Base-by-base conservation (phyloP, 2,329 filamentous ascomycete species). In the Beauveria brongniartii region DNA sequence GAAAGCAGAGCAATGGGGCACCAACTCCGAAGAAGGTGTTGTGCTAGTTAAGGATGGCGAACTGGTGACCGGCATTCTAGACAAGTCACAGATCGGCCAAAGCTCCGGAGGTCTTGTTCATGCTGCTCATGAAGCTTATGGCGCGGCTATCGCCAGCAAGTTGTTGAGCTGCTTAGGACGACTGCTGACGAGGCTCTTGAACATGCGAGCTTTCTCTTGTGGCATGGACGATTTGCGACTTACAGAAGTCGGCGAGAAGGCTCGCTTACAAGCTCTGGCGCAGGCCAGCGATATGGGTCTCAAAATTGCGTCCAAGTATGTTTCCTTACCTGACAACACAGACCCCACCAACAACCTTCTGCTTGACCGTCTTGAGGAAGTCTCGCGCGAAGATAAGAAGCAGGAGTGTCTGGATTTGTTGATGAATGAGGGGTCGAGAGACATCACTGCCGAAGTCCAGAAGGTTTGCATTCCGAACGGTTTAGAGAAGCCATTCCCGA, bases 161-260 rank as follows among this genome's bases (percentile, higher is more conserved):
- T 79, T 96, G 10, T 83, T 99, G 59, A 95, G 92, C 78, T 89
- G 93, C 67, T 81, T 99, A 60, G 94, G 94, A 59, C 86, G 94
- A 61, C 80, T 99, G 28, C 77, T 99, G 64, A 99, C 94, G 0
- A 89, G 92, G 69, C 88, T 92, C 65, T 81, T 97, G 63, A 90
- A 94, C 70, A 96, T 97, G 87, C 84, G 92, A 56, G 94, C 93
- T 1, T 97, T 97, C 73, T 94, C 91, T 65, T 99, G 94, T 73
- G 95, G 95, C 71, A 96, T 99, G 75, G 93, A 99, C 69, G 95
- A 99, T 79, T 80, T 99, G 62, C 85, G 89, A 62, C 83, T 99
- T 56, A 97, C 93, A 0, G 79, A 83, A 1, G 79, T 89, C 64
- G 93, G 94, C 58, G 92, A 99, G 70, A 77, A 78, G 60, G 79